A percentile compares a stretch with the other conserved stretches of the same genome.
Conservation (phyloP, 768 basidiomycete species). For the Kwoniella dejecticola region DNA sequence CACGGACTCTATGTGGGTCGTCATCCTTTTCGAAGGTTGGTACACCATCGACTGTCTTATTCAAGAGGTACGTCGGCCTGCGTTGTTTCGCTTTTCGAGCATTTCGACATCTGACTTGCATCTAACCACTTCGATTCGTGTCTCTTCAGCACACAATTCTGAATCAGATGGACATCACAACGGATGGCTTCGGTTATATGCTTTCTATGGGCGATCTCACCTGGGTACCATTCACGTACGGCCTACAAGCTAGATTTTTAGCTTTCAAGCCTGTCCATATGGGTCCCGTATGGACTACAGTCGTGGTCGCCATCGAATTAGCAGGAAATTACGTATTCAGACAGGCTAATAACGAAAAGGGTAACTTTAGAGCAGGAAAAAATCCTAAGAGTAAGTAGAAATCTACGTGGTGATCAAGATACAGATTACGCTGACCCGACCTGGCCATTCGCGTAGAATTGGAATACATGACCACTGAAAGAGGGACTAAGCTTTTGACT, state of each 20-base stretch:
- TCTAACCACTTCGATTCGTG: background rate
- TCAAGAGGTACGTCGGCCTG: conserved; percentile 80
- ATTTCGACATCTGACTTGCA: background rate
- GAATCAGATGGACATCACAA: conserved; percentile 96
- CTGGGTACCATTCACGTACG: conserved; percentile 94
- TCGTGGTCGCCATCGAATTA: conserved; percentile 67
- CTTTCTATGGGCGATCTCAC: conserved; percentile 85
- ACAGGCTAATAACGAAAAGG: conserved; percentile 85
- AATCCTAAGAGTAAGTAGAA: conserved; percentile 81
- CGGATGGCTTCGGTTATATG: conserved; percentile 99
- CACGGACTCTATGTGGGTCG: conserved; percentile 91
- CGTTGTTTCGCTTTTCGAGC: background rate
- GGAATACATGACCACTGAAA: conserved; percentile 73
- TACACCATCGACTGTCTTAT: conserved; percentile 86
- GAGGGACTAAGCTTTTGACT: conserved; percentile 85
- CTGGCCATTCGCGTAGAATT: conserved; percentile 62
- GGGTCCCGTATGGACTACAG: conserved; percentile 63
- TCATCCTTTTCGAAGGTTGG: conserved; percentile 77
- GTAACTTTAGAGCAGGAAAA: conserved; percentile 86
- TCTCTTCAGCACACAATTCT: conserved; percentile 82
- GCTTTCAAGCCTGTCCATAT: conserved; percentile 85
- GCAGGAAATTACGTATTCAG: conserved; percentile 91
- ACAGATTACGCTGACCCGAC: background rate
- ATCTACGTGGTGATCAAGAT: background rate
- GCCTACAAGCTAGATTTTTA: conserved; percentile 89